Conservation (phyloP, 2,329 filamentous ascomycete species). For the Exophiala calicioides region DNA sequence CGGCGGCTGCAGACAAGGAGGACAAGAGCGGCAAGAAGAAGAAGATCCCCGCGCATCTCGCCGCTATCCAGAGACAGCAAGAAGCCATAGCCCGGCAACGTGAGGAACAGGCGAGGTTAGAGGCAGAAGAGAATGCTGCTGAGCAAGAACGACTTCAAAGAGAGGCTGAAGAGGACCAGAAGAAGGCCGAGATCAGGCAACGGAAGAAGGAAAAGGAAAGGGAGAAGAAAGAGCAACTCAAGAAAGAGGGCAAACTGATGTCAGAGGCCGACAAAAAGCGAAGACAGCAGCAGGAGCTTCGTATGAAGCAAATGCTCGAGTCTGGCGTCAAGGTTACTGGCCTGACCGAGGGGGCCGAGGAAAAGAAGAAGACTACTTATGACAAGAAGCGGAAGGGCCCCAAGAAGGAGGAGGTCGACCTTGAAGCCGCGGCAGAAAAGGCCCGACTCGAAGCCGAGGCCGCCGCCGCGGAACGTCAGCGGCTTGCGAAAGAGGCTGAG, state of each 20-base stretch:
- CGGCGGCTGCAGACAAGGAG: slow-evolving; percentile 64
- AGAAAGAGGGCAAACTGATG: slow-evolving; percentile 51
- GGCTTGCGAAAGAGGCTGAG: slow-evolving; percentile 69
- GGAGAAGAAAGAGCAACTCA: slow-evolving; percentile 53
- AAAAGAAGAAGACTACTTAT: slow-evolving; percentile 75
- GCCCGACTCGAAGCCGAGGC: slow-evolving; percentile 49
- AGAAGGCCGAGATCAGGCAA: slow-evolving; percentile 48
- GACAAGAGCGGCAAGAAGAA: slow-evolving; percentile 90
- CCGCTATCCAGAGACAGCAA: slow-evolving; percentile 53
- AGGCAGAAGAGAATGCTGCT: slow-evolving; percentile 43
- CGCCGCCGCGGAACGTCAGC: slow-evolving; percentile 59
- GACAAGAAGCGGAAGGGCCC: slow-evolving; percentile 71
- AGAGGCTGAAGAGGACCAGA: slow-evolving; percentile 49
- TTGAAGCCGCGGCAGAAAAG: slow-evolving; percentile 50
- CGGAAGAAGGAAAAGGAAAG: slow-evolving; percentile 52
- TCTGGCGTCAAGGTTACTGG: slow-evolving; percentile 50
- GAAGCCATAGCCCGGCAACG: slow-evolving; percentile 47
- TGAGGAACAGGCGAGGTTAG: slow-evolving; percentile 47
- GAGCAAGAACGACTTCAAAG: slow-evolving; percentile 41
- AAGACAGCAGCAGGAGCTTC: slow-evolving; percentile 49
- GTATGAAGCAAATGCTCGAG: slow-evolving; percentile 52
- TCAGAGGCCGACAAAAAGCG: slow-evolving; percentile 52
- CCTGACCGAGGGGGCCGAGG: slow-evolving; percentile 52
- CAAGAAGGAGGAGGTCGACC: slow-evolving; percentile 60
- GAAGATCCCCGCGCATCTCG: slow-evolving; percentile 69